Evolutionary conservation across 306 rosid genomes (phyloP), one percentile per base, ranked within the genome.

Genomic region (Rosa lucieae): DNA sequence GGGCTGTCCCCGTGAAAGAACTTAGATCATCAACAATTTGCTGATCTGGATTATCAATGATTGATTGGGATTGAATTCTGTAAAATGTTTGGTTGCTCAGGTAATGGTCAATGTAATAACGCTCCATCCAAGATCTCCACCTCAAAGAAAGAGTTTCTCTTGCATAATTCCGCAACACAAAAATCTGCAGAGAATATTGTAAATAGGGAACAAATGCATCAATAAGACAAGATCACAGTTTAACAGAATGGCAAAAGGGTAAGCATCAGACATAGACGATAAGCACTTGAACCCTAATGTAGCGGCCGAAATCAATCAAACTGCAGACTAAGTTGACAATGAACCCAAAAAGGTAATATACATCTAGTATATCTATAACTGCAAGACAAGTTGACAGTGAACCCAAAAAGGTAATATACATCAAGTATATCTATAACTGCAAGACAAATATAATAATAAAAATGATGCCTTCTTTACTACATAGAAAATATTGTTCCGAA

Each of bases 111-210:
- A 93, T 91, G 89, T 95, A 95, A 82, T 89, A 85, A 77, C 89
- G 89, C 23, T 98, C 93, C 99, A 95, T 95, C 99, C 99, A 95
- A 78, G 99, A 90, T 76, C 99, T 93, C 98, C 99, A 92, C 82
- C 99, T 91, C 91, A 95, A 81, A 70, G 98, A 84, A 77, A 95
- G 97, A 46, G 89, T 90, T 26, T 95, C 98, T 83, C 90, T 86
- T 35, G 97, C 99, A 78, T 93, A 95, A 78, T 95, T 97, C 87
- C 96, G 82, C 90, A 91, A 75, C 73, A 95, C 99, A 79, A 95
- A 95, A 83, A 95, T 74, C 98, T 95, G 92, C 68, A 52, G 65
- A 70, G 51, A 77, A 20, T 75, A 15, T 75, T 52, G 69, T 65
- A 76, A 35, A 29, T n/a, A 67, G 32, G 53, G 83, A 74, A 82